A percentile compares a stretch with the other conserved stretches of the same genome.
Conservation (phyloP, 352 stramenopile genomes). For the Hyaloperonospora brassicae region DNA sequence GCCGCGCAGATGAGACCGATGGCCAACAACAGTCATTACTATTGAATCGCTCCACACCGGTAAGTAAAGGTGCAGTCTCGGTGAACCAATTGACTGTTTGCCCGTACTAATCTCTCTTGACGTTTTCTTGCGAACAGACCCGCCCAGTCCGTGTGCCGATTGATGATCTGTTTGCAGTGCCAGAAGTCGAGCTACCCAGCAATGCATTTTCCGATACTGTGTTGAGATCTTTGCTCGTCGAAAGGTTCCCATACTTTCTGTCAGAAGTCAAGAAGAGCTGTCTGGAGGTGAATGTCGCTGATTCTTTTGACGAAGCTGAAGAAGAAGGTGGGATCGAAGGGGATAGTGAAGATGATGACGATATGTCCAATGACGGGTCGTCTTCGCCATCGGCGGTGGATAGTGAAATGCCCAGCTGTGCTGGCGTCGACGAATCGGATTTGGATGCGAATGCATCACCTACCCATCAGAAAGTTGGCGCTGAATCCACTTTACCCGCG, state of each 20-base stretch:
- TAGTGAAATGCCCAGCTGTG: slow-evolving; percentile 46
- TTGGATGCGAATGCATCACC: slow-evolving; percentile 38
- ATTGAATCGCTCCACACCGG: slow-evolving; percentile 32
- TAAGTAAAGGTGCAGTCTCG: slow-evolving; percentile 21
- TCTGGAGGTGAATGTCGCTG: slow-evolving; percentile 39
- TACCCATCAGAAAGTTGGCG: slow-evolving; percentile 17
- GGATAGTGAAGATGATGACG: slow-evolving; percentile 76
- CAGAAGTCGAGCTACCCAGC: slow-evolving; percentile 64
- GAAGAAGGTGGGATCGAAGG: slow-evolving; percentile 31
- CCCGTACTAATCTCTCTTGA: slow-evolving; percentile 7
- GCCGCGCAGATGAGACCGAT: slow-evolving; percentile 29
- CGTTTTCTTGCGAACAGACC: slow-evolving; percentile 25
- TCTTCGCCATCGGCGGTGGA: slow-evolving; percentile 69
- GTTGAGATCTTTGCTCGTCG: slow-evolving; percentile 53
- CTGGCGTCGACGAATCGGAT: slow-evolving; percentile 50
- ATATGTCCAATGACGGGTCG: slow-evolving; percentile 83
- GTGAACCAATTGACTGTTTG: background rate
- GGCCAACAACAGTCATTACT: slow-evolving; percentile 26
- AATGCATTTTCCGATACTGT: slow-evolving; percentile 64
- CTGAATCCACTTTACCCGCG: slow-evolving; percentile 13
- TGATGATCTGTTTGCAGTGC: slow-evolving; percentile 69
- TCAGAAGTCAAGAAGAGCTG: slow-evolving; percentile 71
- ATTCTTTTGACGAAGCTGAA: slow-evolving; percentile 31
- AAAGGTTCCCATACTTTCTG: slow-evolving; percentile 72
- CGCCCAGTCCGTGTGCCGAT: slow-evolving; percentile 74